A percentile compares a stretch with the other conserved stretches of the same genome.
Evolutionary conservation across 1,284 basidiomycete species (phyloP).

Genomic region (Pisolithus thermaeus): DNA sequence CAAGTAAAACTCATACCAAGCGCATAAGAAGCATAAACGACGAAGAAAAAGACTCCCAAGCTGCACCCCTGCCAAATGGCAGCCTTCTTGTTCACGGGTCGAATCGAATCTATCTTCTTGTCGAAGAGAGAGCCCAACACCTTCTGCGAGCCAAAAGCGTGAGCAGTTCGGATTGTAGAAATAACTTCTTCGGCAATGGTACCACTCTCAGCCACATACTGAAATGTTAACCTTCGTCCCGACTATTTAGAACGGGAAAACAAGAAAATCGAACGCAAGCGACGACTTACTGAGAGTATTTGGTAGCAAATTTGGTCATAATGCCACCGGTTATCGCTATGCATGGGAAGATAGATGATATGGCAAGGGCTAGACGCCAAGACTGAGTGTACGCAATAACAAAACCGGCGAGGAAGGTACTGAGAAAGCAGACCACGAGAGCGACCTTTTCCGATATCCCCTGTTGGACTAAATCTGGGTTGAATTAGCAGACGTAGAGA

Average conservation of each 20-base stretch:
- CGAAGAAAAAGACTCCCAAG: conserved; percentile 73
- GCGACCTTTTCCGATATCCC: too few relatives aligned
- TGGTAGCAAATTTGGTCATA: conserved; percentile 55
- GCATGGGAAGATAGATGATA: too few relatives aligned
- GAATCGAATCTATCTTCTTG: conserved; percentile 50
- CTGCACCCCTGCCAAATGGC: conserved; percentile 64
- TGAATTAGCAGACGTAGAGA: too few relatives aligned
- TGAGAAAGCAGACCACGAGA: conserved; percentile 48
- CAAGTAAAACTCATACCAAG: conserved; percentile 41
- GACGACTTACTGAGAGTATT: too few relatives aligned
- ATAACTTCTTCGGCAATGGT: conserved; percentile 93
- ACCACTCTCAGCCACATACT: conserved; percentile 78
- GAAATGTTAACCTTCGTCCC: conserved; percentile 38
- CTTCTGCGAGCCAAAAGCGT: conserved; percentile 86
- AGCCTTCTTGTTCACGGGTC: conserved; percentile 59
- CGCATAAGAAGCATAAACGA: conserved; percentile 71
- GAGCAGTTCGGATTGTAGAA: conserved; percentile 81
- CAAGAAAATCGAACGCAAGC: too few relatives aligned
- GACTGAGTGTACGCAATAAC: conserved; percentile 63
- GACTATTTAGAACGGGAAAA: too few relatives aligned
- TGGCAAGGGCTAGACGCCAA: conserved; percentile 42
- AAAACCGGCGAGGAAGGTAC: conserved; percentile 77
- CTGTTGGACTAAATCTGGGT: too few relatives aligned
- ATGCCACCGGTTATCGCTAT: conserved; percentile 34
- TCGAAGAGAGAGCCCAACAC: conserved; percentile 71